Percentiles rank a stretch among this genome's conserved stretches.
Conservation (phyloP, 768 basidiomycete species). For the Mycena polygramma region DNA sequence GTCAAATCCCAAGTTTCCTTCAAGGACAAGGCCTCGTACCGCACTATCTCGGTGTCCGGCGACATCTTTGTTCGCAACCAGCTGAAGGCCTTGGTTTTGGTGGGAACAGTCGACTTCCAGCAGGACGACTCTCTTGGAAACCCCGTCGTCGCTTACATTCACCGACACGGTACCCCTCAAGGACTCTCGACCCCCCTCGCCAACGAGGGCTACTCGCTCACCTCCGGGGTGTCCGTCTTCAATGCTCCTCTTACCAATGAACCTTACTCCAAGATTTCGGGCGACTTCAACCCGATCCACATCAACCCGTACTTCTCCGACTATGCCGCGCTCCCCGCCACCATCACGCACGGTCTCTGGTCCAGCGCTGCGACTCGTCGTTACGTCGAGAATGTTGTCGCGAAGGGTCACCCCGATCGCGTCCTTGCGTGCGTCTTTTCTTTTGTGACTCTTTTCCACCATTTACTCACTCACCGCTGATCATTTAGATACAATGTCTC, state of each 20-base stretch:
- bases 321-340: slow-evolving; percentile 92
- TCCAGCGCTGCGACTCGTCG: slow-evolving; percentile 94
- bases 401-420: slow-evolving; percentile 92
- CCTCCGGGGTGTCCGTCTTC: slow-evolving; percentile 76
- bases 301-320: slow-evolving; percentile 98
- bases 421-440: slow-evolving; percentile 80
- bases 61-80: slow-evolving; percentile 91
- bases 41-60: slow-evolving; percentile 84
- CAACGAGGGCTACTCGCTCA: slow-evolving; percentile 89
- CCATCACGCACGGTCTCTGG: slow-evolving; percentile 99
- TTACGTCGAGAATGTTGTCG: slow-evolving; percentile 93
- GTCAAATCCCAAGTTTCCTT: slow-evolving; percentile 88
- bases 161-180: slow-evolving; percentile 88
- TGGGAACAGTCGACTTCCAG: slow-evolving; percentile 88
- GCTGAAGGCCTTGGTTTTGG: slow-evolving; percentile 89
- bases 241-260: slow-evolving; percentile 92
- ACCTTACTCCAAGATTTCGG: slow-evolving; percentile 95
- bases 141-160: slow-evolving; percentile 92
- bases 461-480: slow-evolving; percentile 22
- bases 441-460: slow-evolving; percentile 2
- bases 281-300: slow-evolving; percentile 99
- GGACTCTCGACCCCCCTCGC: slow-evolving; percentile 83
- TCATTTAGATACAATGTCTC: slow-evolving; percentile 83
- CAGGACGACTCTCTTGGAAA: slow-evolving; percentile 93
- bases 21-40: slow-evolving; percentile 90